Conservation (phyloP, 73 alveolate genomes). For the Paramecium biaurelia region DNA sequence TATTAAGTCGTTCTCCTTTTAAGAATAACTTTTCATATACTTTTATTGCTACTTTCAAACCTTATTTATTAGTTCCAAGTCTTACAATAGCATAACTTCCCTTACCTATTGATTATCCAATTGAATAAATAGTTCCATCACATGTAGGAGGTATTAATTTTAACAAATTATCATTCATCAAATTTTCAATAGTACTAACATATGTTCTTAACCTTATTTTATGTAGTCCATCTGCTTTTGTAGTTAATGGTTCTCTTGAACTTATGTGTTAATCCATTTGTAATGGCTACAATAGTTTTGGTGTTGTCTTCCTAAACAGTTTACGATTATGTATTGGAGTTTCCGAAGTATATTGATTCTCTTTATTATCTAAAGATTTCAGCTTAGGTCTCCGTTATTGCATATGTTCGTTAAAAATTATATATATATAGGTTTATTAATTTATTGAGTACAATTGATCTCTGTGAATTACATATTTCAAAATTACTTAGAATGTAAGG, state of each 20-base stretch:
- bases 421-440: not conserved
- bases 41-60: constrained; percentile 85
- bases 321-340: constrained; percentile 30
- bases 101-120: constrained; percentile 82
- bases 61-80: constrained; percentile 82
- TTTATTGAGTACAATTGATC: not conserved
- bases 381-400: constrained; percentile 18
- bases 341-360: constrained; percentile 31
- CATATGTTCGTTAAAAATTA: constrained; percentile 5
- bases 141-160: constrained; percentile 50
- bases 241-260: constrained; percentile 10
- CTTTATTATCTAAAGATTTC: constrained; percentile 36
- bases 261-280: not conserved
- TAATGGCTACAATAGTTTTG: not conserved
- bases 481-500: not conserved
- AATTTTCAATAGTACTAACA: not conserved
- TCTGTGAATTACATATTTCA: not conserved
- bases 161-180: constrained; percentile 13
- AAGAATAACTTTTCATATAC: constrained; percentile 80
- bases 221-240: not conserved
- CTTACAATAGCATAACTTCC: constrained; percentile 94
- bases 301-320: not conserved
- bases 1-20: constrained; percentile 76
- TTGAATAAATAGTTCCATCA: constrained; percentile 70
- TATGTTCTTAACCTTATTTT: not conserved